phyloP scores from a whole-genome alignment of 2,329 filamentous ascomycete species.

The Malbranchea zuffiana region DNA sequence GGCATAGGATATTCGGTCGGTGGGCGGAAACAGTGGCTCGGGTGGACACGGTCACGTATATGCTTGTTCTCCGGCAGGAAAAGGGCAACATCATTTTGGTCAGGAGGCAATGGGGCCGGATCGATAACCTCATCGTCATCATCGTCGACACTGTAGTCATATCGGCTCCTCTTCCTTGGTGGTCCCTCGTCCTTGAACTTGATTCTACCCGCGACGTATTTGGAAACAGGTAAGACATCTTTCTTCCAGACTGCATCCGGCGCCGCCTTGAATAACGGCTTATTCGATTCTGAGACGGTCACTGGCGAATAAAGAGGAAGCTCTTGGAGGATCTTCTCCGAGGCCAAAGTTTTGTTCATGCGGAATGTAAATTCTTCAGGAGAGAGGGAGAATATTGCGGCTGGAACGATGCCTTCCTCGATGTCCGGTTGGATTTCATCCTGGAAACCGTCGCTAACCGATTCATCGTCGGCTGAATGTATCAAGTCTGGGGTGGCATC shows the following conservation, averaged over 20 bases:
- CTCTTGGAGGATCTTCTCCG: slow-evolving; percentile 67
- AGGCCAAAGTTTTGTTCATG: slow-evolving; percentile 60
- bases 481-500: slow-evolving; percentile 59
- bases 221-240: slow-evolving; percentile 72
- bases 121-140: slow-evolving; percentile 54
- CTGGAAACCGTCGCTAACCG: slow-evolving; percentile 37
- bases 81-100: slow-evolving; percentile 67
- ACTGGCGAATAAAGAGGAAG: slow-evolving; percentile 65
- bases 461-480: slow-evolving; percentile 52
- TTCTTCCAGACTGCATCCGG: slow-evolving; percentile 64
- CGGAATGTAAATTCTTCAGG: slow-evolving; percentile 73
- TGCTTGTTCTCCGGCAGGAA: slow-evolving; percentile 84
- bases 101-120: slow-evolving; percentile 47
- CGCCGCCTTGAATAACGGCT: slow-evolving; percentile 48
- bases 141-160: slow-evolving; percentile 58
- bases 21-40: slow-evolving; percentile 83
- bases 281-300: slow-evolving; percentile 44
- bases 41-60: slow-evolving; percentile 80
- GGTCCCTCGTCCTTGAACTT: slow-evolving; percentile 55
- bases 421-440: slow-evolving; percentile 37
- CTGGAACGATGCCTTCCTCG: slow-evolving; percentile 46
- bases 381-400: slow-evolving; percentile 71
- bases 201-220: slow-evolving; percentile 73
- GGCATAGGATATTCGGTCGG: slow-evolving; percentile 90
- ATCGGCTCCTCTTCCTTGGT: slow-evolving; percentile 69